Evolutionary conservation across 129 eudicot species (phyloP).

Genomic region (Centella asiatica): DNA sequence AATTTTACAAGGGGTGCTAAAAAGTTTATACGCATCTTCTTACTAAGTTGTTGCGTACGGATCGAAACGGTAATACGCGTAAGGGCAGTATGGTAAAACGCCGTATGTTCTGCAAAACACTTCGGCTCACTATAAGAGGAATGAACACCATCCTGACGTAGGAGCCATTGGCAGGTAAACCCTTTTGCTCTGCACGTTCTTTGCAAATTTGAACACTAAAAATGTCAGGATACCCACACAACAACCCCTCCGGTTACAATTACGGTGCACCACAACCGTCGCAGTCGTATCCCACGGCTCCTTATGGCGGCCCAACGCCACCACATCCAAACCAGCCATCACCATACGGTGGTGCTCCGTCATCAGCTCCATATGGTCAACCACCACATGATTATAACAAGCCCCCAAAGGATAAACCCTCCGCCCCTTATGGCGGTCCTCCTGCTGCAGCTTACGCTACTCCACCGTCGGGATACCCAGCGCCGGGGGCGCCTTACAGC

Average conservation of each 20-base stretch:
- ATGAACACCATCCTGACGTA: too few relatives aligned
- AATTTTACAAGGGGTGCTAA: too few relatives aligned
- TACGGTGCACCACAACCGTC: conserved; percentile 14
- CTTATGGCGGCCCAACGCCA: neutral
- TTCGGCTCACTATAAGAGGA: too few relatives aligned
- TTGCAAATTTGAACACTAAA: too few relatives aligned
- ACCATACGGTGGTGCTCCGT: neutral
- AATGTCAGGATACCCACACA: conserved; percentile 6
- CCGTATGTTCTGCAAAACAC: too few relatives aligned
- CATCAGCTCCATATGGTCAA: conserved; percentile 7
- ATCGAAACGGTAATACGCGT: too few relatives aligned
- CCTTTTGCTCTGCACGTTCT: too few relatives aligned
- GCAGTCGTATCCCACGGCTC: conserved; percentile 7
- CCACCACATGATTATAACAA: neutral
- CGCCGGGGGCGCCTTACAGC: conserved; percentile 32
- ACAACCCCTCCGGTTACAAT: conserved; percentile 9
- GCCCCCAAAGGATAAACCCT: conserved; percentile 1
- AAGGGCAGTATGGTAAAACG: too few relatives aligned
- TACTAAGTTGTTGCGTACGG: too few relatives aligned
- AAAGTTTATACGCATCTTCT: too few relatives aligned
- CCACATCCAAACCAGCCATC: neutral
- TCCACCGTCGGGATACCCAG: conserved; percentile 28
- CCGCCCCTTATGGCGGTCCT: conserved; percentile 3
- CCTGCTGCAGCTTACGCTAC: conserved; percentile 6
- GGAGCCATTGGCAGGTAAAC: too few relatives aligned